Conservation (phyloP, 768 basidiomycete genomes). For the Russula emetica region DNA sequence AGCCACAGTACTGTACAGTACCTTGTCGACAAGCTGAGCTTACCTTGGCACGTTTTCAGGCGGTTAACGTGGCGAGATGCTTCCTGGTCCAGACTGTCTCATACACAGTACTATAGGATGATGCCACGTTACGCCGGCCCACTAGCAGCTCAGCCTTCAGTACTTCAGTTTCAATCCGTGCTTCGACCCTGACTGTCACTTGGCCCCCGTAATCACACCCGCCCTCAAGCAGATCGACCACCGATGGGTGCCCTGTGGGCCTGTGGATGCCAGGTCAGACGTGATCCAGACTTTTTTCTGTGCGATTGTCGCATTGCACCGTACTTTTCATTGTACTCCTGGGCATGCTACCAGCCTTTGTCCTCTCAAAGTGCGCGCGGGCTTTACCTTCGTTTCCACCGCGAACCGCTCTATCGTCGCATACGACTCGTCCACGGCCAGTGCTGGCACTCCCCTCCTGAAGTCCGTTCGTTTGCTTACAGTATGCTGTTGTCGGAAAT, state of each 20-base stretch:
- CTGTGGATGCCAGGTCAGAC: not conserved
- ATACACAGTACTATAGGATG: not conserved
- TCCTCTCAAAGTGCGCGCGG: not conserved
- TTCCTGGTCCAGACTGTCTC: not conserved
- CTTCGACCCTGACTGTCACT: slow-evolving; percentile 42
- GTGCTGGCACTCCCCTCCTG: slow-evolving; percentile 7
- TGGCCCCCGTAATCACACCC: not conserved
- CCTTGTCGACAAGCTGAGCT: not conserved
- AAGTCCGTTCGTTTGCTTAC: not conserved
- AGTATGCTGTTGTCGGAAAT: slow-evolving; percentile 8
- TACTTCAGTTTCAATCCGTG: slow-evolving; percentile 38
- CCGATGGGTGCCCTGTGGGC: not conserved
- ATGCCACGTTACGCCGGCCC: not conserved
- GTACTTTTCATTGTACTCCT: slow-evolving; percentile 1
- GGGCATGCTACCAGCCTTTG: not conserved
- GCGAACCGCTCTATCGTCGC: not conserved
- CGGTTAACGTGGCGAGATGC: not conserved
- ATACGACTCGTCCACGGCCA: slow-evolving; percentile 7
- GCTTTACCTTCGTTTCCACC: slow-evolving; percentile 6
- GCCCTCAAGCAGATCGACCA: too few relatives aligned
- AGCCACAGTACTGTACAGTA: not conserved
- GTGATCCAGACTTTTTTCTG: not conserved
- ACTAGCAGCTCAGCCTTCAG: too few relatives aligned
- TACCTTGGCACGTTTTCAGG: not conserved
- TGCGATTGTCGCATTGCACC: not conserved